Evolutionary conservation across 1,139 yeast species (phyloP).

Genomic region (Debaryomyces sp.): DNA sequence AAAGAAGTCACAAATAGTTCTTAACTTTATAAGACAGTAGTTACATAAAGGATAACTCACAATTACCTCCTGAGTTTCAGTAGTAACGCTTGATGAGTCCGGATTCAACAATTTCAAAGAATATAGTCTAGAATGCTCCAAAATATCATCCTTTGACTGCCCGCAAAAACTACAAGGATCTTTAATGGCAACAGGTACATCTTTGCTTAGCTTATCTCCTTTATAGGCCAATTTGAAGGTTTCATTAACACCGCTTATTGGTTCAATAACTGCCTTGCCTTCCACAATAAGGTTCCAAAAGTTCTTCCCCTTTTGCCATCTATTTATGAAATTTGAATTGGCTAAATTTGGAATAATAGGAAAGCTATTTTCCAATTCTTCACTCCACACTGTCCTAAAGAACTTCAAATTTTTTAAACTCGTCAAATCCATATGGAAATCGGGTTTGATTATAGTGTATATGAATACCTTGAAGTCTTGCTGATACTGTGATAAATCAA

Average conservation of each 20-base stretch:
- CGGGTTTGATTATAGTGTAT: conserved; percentile 35
- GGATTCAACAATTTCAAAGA: conserved; percentile 51
- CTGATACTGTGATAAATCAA: conserved; percentile 52
- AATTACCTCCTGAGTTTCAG: conserved; percentile 27
- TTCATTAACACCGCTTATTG: conserved; percentile 83
- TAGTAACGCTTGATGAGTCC: conserved; percentile 17
- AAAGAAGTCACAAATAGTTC: conserved; percentile 79
- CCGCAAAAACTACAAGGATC: conserved; percentile 84
- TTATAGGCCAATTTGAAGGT: conserved; percentile 47
- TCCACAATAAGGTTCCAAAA: conserved; percentile 72
- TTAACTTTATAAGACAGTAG: conserved; percentile 74
- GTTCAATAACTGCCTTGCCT: conserved; percentile 83
- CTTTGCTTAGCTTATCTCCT: conserved; percentile 13
- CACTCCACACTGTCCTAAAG: conserved; percentile 65
- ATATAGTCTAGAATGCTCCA: conserved; percentile 79
- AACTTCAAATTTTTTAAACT: conserved; percentile 58
- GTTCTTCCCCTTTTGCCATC: conserved; percentile 52
- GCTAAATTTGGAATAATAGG: conserved; percentile 34
- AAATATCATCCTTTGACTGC: conserved; percentile 65
- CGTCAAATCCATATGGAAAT: conserved; percentile 40
- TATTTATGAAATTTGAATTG: conserved; percentile 39
- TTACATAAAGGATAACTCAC: conserved; percentile 76
- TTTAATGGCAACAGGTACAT: conserved; percentile 69
- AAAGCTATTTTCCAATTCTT: conserved; percentile 75
- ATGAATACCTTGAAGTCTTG: conserved; percentile 46